phyloP scores from a whole-genome alignment of 2,329 filamentous ascomycete genomes.

The Stagonosporopsis tanaceti region DNA sequence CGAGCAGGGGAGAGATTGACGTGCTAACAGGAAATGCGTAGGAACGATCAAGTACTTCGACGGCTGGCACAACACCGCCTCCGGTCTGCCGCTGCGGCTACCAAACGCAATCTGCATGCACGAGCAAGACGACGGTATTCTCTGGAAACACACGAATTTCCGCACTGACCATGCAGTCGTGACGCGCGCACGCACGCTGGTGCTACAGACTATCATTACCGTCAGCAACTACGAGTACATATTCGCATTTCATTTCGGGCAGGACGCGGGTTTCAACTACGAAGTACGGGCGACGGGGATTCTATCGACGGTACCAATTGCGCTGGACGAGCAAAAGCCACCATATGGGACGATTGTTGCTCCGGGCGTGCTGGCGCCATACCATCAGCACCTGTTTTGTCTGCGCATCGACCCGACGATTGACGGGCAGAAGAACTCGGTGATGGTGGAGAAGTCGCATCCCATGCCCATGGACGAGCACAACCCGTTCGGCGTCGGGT shows the following conservation, averaged over 20 bases:
- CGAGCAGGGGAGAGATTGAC: neutral
- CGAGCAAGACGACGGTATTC: conserved; percentile 66
- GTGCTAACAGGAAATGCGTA: neutral
- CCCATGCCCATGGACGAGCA: conserved; percentile 24
- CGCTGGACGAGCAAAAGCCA: conserved; percentile 41
- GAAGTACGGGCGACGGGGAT: conserved; percentile 56
- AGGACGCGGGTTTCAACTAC: conserved; percentile 52
- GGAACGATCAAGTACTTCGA: conserved; percentile 54
- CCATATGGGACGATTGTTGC: conserved; percentile 53
- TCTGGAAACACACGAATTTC: conserved; percentile 43
- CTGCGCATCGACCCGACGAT: conserved; percentile 56
- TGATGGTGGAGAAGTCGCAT: conserved; percentile 40
- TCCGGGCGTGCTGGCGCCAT: conserved; percentile 53
- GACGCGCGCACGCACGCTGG: conserved; percentile 30
- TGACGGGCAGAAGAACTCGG: conserved; percentile 48
- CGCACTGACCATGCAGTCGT: conserved; percentile 32
- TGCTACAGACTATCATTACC: conserved; percentile 39
- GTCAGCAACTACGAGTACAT: conserved; percentile 43
- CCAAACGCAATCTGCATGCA: conserved; percentile 56
- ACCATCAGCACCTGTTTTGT: conserved; percentile 56
- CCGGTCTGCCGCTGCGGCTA: conserved; percentile 48
- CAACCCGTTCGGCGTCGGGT: conserved; percentile 36
- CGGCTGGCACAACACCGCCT: conserved; percentile 47
- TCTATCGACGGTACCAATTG: conserved; percentile 52
- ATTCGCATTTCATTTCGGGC: conserved; percentile 54